Conservation (phyloP, 2,329 filamentous ascomycete genomes). For the Microdochium paspali region DNA sequence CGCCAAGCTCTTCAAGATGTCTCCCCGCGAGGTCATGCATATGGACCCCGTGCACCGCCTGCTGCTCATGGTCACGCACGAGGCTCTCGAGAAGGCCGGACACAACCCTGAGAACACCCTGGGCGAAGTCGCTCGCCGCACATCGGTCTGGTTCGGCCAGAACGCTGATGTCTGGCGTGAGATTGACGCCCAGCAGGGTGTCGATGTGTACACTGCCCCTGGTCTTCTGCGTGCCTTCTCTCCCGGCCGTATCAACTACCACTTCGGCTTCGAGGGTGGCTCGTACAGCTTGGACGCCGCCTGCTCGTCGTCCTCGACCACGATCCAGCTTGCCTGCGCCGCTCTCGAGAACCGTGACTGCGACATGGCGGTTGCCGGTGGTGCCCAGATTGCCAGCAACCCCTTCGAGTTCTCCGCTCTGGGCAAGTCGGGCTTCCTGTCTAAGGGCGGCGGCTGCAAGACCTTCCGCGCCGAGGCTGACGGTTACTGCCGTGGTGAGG, state of each 20-base stretch:
- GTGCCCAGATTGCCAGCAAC: conserved; percentile 64
- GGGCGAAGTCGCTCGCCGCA: conserved; percentile 38
- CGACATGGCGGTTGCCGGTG: conserved; percentile 68
- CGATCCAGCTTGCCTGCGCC: conserved; percentile 38
- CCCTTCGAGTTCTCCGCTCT: conserved; percentile 68
- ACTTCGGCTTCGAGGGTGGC: conserved; percentile 16
- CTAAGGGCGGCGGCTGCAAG: conserved; percentile 62
- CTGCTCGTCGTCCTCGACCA: conserved; percentile 14
- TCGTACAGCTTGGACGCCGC: conserved; percentile 16
- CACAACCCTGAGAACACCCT: conserved; percentile 54
- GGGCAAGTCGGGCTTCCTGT: conserved; percentile 64
- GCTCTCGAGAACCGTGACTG: conserved; percentile 64
- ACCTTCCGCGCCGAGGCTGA: conserved; percentile 68
- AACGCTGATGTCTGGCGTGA: conserved; percentile 67
- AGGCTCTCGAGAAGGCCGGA: conserved; percentile 58
- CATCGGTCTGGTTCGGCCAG: conserved; percentile 63
- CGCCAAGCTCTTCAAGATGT: conserved; percentile 64
- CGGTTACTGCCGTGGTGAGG: conserved; percentile 70
- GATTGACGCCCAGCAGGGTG: conserved; percentile 55
- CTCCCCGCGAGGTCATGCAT: conserved; percentile 49
- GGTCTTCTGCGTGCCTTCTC: conserved; percentile 32
- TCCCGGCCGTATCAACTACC: conserved; percentile 29
- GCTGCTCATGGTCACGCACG: conserved; percentile 56
- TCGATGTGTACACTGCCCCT: conserved; percentile 37
- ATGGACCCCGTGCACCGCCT: conserved; percentile 60